Base-by-base conservation (phyloP, 192 early-diverging fungal species). In the Chytriomyces sp. region DNA sequence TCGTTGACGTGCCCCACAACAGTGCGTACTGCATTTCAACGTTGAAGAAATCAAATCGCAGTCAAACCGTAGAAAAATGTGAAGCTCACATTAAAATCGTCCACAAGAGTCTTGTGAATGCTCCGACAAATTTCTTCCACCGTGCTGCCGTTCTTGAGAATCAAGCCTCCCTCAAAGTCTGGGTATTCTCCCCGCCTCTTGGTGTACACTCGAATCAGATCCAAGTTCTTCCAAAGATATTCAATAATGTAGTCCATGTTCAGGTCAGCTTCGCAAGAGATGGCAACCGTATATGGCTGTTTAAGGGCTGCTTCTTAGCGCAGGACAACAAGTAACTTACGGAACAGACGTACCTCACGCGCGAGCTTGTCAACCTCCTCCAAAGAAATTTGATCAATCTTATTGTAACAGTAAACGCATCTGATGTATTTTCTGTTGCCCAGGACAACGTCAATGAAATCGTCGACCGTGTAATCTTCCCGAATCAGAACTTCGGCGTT, bases 371-470 rank as follows among this genome's bases (percentile, higher is more conserved):
- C 93, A 7, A 99, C 89, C 79, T 98, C 94, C 80, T 98, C 96
- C 55, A 99, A 88, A 6, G 93, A 93, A 56, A 99, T 92, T 63
- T 57, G 90, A 72, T 99, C 98, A 53, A 98, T 93, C 86, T 99
- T 99, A 89, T 99, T 99, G 85, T 88, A 88, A 66, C 86, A 88
- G 80, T 98, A 99, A 31, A 99, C 82, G 70, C 94, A 96, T n/a
- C 89, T 86, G 36, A 99, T 87, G 74, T 99, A 96, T 76, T 94
- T 96, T 60, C 97, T 88, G 85, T 98, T 98, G 28, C 96, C 96
- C 17, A 99, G 87, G 4, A 99, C 91, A n/a, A 98, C 93, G 79
- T 99, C 98, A 74, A 99, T 94, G 77, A 99, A 98, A 74, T 98
- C 90, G 74, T 99, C 98, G 4, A 98, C 91, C 22, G 89, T 94